A percentile compares a stretch with the other conserved stretches of the same genome.
These are phyloP conservation scores for Cryptosporidium muris DNA, from an alignment of 169 alveolate genomes.

Conservation along the genomic window DNA sequence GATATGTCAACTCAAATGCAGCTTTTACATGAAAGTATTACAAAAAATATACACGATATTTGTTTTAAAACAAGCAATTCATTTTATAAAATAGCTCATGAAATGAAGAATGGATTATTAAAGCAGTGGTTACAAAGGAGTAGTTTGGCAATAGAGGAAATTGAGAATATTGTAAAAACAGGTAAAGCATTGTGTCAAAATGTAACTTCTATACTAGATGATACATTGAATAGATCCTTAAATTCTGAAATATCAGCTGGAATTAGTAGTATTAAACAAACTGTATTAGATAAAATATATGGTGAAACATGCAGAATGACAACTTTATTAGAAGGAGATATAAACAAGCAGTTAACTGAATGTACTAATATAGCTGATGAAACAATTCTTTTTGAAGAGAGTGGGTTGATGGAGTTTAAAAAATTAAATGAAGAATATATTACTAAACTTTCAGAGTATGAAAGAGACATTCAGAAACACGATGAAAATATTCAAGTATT, in stretches of 20 bases:
- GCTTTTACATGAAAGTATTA: slow-evolving; percentile 14
- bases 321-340: slow-evolving; percentile 10
- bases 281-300: not conserved
- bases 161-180: slow-evolving; percentile 22
- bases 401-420: slow-evolving; percentile 16
- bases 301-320: not conserved
- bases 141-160: slow-evolving; percentile 16
- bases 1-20: slow-evolving; percentile 15
- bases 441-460: slow-evolving; percentile 7
- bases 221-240: slow-evolving; percentile 34
- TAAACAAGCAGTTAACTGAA: not conserved
- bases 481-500: slow-evolving; percentile 15
- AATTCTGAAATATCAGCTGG: slow-evolving; percentile 22
- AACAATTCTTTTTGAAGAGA: not conserved
- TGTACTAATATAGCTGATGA: slow-evolving; percentile 9
- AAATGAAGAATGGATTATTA: slow-evolving; percentile 22
- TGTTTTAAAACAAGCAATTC: slow-evolving; percentile 9
- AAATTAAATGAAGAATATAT: slow-evolving; percentile 30
- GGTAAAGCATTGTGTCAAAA: slow-evolving; percentile 43
- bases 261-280: slow-evolving; percentile 23
- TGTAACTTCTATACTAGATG: slow-evolving; percentile 13
- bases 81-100: not conserved
- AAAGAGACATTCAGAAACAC: not conserved
- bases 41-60: slow-evolving; percentile 3
- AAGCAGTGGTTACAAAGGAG: slow-evolving; percentile 31